Evolutionary conservation across 2,329 filamentous ascomycete species (phyloP), one percentile per base, ranked within the genome.

Genomic region (Xylariomycetidae sp.): DNA sequence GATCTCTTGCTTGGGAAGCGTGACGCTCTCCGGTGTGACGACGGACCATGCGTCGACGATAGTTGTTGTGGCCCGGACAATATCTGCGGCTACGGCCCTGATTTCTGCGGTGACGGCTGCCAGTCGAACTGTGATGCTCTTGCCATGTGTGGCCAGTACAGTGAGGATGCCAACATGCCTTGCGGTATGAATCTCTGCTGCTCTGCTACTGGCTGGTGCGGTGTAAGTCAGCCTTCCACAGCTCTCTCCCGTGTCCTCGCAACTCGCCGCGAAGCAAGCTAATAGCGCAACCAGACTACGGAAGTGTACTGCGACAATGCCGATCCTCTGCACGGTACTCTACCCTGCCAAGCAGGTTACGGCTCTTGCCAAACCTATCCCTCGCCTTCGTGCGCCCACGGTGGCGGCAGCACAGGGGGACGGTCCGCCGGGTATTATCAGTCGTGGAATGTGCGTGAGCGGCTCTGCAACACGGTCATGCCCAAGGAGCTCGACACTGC

Each of bases 341-440:
- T n/a, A n/a, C n/a, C n/a, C n/a, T n/a, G n/a, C n/a, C n/a, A n/a
- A n/a, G n/a, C n/a, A n/a, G n/a, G n/a, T n/a, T n/a, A n/a, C n/a
- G n/a, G n/a, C n/a, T n/a, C n/a, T n/a, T n/a, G n/a, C n/a, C n/a
- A n/a, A n/a, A n/a, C n/a, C n/a, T n/a, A n/a, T n/a, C n/a, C n/a
- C n/a, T n/a, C n/a, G n/a, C n/a, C n/a, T n/a, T n/a, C n/a, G n/a
- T n/a, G n/a, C n/a, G n/a, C n/a, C n/a, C n/a, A n/a, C n/a, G n/a
- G n/a, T n/a, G n/a, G n/a, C n/a, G n/a, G n/a, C n/a, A n/a, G n/a
- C n/a, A n/a, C n/a, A n/a, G n/a, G n/a, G n/a, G n/a, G n/a, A n/a
- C 41, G 35, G 14, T 37, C 39, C 2, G 52, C 61, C 13, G 60
- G 59, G 1, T 63, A 61, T 34, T 64, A 61, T 37, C 56, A 62